phyloP scores from a whole-genome alignment of 345 rosid genomes.

The Reutealis trisperma region DNA sequence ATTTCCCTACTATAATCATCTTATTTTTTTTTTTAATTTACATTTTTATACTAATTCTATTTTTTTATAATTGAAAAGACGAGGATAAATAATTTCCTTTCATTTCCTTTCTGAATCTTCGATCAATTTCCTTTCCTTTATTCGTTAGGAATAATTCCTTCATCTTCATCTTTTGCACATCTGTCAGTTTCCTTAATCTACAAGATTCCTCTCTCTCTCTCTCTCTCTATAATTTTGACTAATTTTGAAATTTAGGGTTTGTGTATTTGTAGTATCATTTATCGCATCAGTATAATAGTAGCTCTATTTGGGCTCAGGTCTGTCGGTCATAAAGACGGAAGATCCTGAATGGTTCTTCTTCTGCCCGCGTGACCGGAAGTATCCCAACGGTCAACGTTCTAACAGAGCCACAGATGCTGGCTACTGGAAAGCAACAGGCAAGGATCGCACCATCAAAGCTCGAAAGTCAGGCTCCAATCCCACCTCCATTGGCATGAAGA shows the following conservation, averaged over 20 bases:
- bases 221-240: background rate
- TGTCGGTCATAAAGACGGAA: slow-evolving; percentile 77
- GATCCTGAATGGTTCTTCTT: slow-evolving; percentile 98
- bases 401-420: slow-evolving; percentile 96
- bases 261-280: background rate
- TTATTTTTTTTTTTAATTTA: background rate
- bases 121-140: slow-evolving; percentile 28
- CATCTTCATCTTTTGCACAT: slow-evolving; percentile 13
- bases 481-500: slow-evolving; percentile 80
- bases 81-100: background rate
- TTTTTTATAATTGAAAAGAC: background rate
- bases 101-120: slow-evolving; percentile 21
- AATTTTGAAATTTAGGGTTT: slow-evolving; percentile 5
- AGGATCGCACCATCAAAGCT: slow-evolving; percentile 77
- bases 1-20: background rate
- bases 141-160: slow-evolving; percentile 23
- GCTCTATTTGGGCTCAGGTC: slow-evolving; percentile 34
- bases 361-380: slow-evolving; percentile 86
- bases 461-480: slow-evolving; percentile 41
- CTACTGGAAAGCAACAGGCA: slow-evolving; percentile 95
- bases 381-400: slow-evolving; percentile 91
- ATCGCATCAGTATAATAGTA: background rate
- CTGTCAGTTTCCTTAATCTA: slow-evolving; percentile 11
- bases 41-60: background rate
- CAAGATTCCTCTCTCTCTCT: slow-evolving; percentile 18